Percentiles rank a stretch among this genome's conserved stretches.
These are phyloP conservation scores for Suillus subaureus DNA, from an alignment of 768 basidiomycete species.

Conservation along the genomic window DNA sequence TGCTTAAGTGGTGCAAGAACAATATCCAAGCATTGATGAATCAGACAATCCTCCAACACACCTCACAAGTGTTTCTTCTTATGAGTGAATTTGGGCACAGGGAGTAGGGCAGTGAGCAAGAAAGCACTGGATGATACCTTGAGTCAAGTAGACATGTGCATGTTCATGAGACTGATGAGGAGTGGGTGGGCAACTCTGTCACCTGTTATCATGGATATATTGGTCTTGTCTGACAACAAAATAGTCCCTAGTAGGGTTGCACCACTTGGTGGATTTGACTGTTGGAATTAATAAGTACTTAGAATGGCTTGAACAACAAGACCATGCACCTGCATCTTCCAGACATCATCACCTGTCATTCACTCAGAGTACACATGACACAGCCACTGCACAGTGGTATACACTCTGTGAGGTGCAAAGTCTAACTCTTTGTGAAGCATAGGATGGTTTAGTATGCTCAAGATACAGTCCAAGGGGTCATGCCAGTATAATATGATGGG, in stretches of 20 bases:
- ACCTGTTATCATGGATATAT: slow-evolving; percentile 33
- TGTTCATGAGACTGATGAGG: slow-evolving; percentile 34
- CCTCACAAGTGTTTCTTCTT: neutral
- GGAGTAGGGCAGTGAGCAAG: slow-evolving; percentile 19
- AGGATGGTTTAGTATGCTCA: neutral
- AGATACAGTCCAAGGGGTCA: neutral
- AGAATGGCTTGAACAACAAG: neutral
- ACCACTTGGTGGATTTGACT: slow-evolving; percentile 19
- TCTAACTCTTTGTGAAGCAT: slow-evolving; percentile 21
- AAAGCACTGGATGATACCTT: slow-evolving; percentile 29
- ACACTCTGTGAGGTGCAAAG: slow-evolving; percentile 20
- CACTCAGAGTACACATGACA: slow-evolving; percentile 21
- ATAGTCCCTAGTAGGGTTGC: slow-evolving; percentile 26
- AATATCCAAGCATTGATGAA: too few species aligned
- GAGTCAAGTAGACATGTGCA: slow-evolving; percentile 26
- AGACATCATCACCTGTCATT: slow-evolving; percentile 20
- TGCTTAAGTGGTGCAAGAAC: too few species aligned
- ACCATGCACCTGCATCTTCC: slow-evolving; percentile 16
- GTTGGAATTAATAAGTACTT: neutral
- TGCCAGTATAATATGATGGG: neutral
- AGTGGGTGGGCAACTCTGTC: slow-evolving; percentile 31
- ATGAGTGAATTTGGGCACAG: slow-evolving; percentile 18
- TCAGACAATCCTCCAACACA: too few species aligned
- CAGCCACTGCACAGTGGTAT: slow-evolving; percentile 6
- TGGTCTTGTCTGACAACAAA: slow-evolving; percentile 35